Base-by-base conservation (phyloP, 805 yeast genomes). In the Tanozyma kutaoensis region DNA sequence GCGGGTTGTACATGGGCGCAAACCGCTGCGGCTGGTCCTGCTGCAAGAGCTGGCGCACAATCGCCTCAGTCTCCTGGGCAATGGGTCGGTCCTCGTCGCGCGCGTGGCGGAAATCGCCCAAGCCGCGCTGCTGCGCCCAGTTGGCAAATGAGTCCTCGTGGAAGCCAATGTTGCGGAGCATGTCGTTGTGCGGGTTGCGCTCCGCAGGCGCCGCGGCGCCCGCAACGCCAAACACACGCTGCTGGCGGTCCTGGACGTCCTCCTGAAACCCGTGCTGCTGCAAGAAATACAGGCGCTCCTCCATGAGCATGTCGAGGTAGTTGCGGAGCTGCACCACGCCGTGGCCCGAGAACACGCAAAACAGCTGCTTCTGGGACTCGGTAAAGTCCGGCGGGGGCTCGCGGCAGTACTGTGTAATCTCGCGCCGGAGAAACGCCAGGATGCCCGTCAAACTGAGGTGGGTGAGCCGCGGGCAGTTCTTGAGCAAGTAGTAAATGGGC, bases 361-460 rank as follows among this genome's bases (percentile, higher is more conserved):
- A 88, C 26, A 80, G 65, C 14, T 75, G 67, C 37, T 76, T 76
- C 50, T 91, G 98, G 42, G 77, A 77, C 30, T 76, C 81, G 28
- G 76, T 85, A 48, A 91, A 86, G 41, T 85, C 96, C 9, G 79
- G 72, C 4, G 98, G 97, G 2, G 97, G 91, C 7, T 76, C 80
- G 16, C 97, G 75, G 49, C 96, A 86, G 51, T 72, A 86, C 37
- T 70, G 73, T 1, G 88, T 78, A 26, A 88, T 72, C 43, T 88
- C 96, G 8, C 76, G 66, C 33, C 94, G 66, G 46, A 88, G 63
- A 54, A 91, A 88, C n/a, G 93, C 79, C 1, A 76, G 62, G 15
- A 88, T 85, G 0, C 97, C 98, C 1, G 97, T 91, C 33, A 88
- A 62, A 8, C 95, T 81, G 33, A 88, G 62, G 51, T 88, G 98